phyloP scores from a whole-genome alignment of 2,329 filamentous ascomycete genomes.

The Fusarium tuaranense region DNA sequence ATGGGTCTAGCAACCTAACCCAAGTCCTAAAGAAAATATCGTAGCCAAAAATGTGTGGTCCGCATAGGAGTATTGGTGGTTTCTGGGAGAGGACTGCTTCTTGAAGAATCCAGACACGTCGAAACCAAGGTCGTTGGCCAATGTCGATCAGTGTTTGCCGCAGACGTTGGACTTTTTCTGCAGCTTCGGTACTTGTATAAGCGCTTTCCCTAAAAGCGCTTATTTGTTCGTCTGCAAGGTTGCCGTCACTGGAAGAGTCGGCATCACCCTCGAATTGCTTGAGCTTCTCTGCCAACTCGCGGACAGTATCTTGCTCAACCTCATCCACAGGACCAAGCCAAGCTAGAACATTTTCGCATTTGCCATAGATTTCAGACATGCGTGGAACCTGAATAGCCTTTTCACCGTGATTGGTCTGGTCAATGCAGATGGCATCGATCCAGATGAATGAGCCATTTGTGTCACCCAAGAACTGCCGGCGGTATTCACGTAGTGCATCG shows the following conservation, averaged over 20 bases:
- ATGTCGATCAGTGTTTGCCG: not conserved
- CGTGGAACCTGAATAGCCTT: constrained; percentile 22
- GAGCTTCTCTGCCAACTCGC: not conserved
- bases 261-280: not conserved
- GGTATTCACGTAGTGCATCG: constrained; percentile 14
- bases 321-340: not conserved
- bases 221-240: not conserved
- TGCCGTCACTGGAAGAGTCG: rapidly evolving
- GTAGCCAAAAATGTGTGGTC: not conserved
- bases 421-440: constrained; percentile 27
- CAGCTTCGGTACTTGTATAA: rapidly evolving
- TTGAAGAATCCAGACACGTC: constrained; percentile 28
- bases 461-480: rapidly evolving
- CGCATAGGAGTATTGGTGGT: not conserved
- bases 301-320: not conserved
- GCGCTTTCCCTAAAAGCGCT: not conserved
- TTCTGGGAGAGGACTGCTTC: constrained; percentile 12
- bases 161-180: not conserved
- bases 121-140: constrained; percentile 19
- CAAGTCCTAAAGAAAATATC: constrained; percentile 20
- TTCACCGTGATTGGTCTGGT: constrained; percentile 14
- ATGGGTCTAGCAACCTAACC: constrained; percentile 15
- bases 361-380: constrained; percentile 30
- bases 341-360: constrained; percentile 20
- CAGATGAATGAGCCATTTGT: not conserved